phyloP scores from a whole-genome alignment of 129 eudicot species.

The carrot (Daucus carota) region DNA sequence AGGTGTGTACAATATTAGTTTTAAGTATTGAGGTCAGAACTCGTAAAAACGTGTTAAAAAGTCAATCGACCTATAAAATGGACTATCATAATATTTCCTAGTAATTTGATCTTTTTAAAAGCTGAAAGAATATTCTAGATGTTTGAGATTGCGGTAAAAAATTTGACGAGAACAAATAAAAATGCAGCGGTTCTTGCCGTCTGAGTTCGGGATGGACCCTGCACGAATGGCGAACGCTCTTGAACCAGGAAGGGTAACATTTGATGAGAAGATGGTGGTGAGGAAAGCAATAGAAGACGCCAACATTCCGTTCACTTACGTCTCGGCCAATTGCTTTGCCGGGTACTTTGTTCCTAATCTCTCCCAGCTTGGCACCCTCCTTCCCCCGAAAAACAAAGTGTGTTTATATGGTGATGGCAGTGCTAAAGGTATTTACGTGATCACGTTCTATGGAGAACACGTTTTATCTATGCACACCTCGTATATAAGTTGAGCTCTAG shows the following conservation, averaged over 20 bases:
- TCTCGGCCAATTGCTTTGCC: constrained; percentile 32
- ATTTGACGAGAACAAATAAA: not conserved
- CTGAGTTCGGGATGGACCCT: constrained; percentile 54
- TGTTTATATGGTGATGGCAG: constrained; percentile 8
- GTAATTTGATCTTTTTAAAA: too few relatives aligned
- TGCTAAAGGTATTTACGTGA: not conserved
- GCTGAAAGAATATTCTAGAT: too few relatives aligned
- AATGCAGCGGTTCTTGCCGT: constrained; percentile 44
- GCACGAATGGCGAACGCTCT: constrained; percentile 37
- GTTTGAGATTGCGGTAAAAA: not conserved
- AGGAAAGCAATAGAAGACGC: constrained; percentile 43
- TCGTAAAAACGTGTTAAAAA: too few relatives aligned
- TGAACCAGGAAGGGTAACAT: constrained; percentile 45
- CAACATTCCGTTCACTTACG: constrained; percentile 39
- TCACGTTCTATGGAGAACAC: not conserved
- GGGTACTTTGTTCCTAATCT: constrained; percentile 16
- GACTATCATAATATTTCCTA: too few relatives aligned
- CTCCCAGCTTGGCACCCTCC: constrained; percentile 14
- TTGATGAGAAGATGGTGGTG: constrained; percentile 46
- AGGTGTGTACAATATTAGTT: constrained; percentile 41
- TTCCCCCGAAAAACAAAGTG: constrained; percentile 11
- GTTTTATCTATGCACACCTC: too few relatives aligned
- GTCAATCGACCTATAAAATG: too few relatives aligned
- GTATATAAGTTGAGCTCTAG: too few relatives aligned
- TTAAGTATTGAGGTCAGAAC: too few relatives aligned